Conservation (phyloP, 192 early-diverging fungal genomes). For the Coemansia sp. region DNA sequence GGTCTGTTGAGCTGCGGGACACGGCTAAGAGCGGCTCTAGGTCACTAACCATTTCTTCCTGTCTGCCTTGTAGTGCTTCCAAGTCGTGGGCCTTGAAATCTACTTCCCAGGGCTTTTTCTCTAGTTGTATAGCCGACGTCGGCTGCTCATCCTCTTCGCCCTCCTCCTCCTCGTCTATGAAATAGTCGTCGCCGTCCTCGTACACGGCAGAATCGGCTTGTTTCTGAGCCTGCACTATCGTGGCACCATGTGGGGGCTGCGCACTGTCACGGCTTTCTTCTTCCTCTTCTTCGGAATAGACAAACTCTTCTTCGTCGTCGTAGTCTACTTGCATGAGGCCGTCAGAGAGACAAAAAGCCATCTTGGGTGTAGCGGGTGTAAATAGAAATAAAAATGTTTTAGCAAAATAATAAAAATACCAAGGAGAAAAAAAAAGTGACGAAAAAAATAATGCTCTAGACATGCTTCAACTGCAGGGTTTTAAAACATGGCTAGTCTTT, state of each 20-base stretch:
- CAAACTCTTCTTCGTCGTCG: conserved; percentile 17
- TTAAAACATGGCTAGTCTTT: neutral
- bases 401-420: neutral
- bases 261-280: neutral
- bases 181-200: conserved; percentile 28
- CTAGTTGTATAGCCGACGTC: neutral
- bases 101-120: conserved; percentile 28
- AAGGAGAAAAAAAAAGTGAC: neutral
- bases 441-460: neutral
- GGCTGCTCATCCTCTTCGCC: conserved; percentile 20
- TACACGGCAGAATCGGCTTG: conserved; percentile 18
- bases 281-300: conserved; percentile 35
- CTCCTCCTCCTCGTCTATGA: conserved; percentile 25
- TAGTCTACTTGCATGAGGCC: conserved; percentile 39
- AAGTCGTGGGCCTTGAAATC: conserved; percentile 33
- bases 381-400: neutral
- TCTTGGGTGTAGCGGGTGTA: neutral
- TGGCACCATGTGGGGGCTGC: neutral
- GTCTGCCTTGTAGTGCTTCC: conserved; percentile 24
- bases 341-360: conserved; percentile 30
- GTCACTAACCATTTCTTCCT: conserved; percentile 23
- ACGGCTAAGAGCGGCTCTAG: conserved; percentile 41
- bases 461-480: neutral
- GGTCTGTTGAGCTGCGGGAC: conserved; percentile 24
- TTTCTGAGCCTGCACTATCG: neutral